Conservation (phyloP, 768 basidiomycete species). For the Trametes gibbosa region DNA sequence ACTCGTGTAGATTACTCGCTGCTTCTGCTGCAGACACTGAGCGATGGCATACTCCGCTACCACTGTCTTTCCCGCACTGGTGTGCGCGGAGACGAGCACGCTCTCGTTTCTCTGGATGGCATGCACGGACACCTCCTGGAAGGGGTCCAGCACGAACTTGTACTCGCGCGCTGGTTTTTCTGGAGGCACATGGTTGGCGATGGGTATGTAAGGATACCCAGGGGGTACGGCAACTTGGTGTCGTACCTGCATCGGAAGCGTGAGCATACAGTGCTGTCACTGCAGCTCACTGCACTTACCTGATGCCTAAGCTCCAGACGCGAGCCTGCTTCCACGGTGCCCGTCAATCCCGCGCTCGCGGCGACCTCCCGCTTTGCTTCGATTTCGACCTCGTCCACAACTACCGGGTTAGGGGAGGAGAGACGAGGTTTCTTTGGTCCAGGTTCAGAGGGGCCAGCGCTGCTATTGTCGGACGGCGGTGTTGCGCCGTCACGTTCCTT, state of each 20-base stretch:
- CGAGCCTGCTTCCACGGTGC: slow-evolving; percentile 59
- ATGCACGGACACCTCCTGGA: slow-evolving; percentile 91
- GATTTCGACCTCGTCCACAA: slow-evolving; percentile 92
- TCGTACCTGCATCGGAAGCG: slow-evolving; percentile 56
- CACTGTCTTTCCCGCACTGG: slow-evolving; percentile 98
- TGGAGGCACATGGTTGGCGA: slow-evolving; percentile 87
- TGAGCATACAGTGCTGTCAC: neutral
- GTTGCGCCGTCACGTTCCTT: slow-evolving; percentile 4
- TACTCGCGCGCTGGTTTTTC: slow-evolving; percentile 89
- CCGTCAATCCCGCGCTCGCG: slow-evolving; percentile 83
- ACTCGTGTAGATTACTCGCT: slow-evolving; percentile 98
- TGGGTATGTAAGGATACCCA: slow-evolving; percentile 86
- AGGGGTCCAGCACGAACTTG: slow-evolving; percentile 96
- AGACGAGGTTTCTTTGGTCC: slow-evolving; percentile 57
- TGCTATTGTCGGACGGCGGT: slow-evolving; percentile 26
- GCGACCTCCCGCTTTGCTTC: slow-evolving; percentile 91
- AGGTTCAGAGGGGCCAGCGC: slow-evolving; percentile 40
- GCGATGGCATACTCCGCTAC: slow-evolving; percentile 99
- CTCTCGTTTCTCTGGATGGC: slow-evolving; percentile 98
- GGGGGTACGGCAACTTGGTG: slow-evolving; percentile 97
- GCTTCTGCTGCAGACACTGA: slow-evolving; percentile 88
- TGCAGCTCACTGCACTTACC: slow-evolving; percentile 33
- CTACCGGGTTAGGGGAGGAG: slow-evolving; percentile 67
- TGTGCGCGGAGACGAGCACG: slow-evolving; percentile 97
- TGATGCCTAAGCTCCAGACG: slow-evolving; percentile 80